Evolutionary conservation across 2,329 filamentous ascomycete genomes (phyloP).

Genomic region (Nemania serpens): DNA sequence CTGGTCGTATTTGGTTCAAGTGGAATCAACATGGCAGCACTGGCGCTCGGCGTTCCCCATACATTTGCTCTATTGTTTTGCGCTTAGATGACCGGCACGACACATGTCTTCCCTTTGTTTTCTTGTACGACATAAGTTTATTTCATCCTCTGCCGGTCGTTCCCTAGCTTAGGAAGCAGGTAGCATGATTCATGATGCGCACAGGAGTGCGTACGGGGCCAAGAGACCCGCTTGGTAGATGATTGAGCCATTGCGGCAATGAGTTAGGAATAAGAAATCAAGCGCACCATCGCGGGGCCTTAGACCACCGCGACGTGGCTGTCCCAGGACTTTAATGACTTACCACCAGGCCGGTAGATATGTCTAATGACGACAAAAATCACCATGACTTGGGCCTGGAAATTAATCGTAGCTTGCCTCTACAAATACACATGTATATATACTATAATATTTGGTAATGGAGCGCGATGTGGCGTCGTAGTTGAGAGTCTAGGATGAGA

Average conservation of each 20-base stretch:
- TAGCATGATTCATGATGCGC: neutral
- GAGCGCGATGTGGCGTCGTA: too few species aligned
- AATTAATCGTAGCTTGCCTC: too few species aligned
- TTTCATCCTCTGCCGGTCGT: neutral
- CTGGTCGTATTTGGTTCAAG: slow-evolving; percentile 17
- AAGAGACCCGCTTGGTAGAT: neutral
- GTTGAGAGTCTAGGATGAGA: too few species aligned
- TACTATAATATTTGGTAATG: too few species aligned
- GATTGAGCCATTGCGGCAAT: neutral
- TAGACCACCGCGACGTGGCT: neutral
- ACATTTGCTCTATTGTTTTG: slow-evolving; percentile 21
- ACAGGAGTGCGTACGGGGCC: neutral
- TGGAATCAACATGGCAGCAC: slow-evolving; percentile 28
- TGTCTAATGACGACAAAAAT: too few species aligned
- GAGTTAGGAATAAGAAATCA: slow-evolving; percentile 10
- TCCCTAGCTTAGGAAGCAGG: neutral
- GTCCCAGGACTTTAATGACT: neutral
- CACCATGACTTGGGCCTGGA: too few species aligned
- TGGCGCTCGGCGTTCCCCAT: slow-evolving; percentile 30
- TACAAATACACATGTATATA: too few species aligned
- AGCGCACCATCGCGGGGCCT: neutral
- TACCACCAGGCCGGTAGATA: neutral
- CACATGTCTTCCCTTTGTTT: slow-evolving; percentile 3
- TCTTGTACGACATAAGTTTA: slow-evolving; percentile 16
- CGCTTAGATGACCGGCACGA: slow-evolving; percentile 19